phyloP scores from a whole-genome alignment of 305 asterid species.

The Rubia occidens region DNA sequence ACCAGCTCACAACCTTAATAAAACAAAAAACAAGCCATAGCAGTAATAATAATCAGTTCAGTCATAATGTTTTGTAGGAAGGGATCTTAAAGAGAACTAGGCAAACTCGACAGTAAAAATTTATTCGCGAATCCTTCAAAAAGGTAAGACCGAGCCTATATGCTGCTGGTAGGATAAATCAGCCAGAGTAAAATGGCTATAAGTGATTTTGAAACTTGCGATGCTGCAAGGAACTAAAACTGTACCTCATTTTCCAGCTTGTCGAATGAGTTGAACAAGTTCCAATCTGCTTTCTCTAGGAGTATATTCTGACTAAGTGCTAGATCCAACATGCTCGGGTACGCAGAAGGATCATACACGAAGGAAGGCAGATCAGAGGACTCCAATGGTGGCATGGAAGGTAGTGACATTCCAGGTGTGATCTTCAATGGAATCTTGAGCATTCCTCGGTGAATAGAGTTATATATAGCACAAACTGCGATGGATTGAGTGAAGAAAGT shows the following conservation, averaged over 20 bases:
- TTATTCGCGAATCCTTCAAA: too few species aligned
- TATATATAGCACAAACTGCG: constrained; percentile 18
- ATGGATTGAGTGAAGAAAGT: constrained; percentile 29
- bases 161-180: too few species aligned
- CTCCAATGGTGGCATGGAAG: constrained; percentile 22
- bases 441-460: constrained; percentile 23
- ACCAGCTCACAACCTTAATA: constrained; percentile 15
- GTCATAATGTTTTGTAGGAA: background rate
- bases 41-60: background rate
- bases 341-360: constrained; percentile 15
- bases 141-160: too few species aligned
- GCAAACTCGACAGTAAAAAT: background rate
- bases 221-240: too few species aligned
- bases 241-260: constrained; percentile 32
- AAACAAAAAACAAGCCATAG: background rate
- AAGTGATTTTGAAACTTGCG: too few species aligned
- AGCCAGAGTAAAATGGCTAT: too few species aligned
- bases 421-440: constrained; percentile 19
- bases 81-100: too few species aligned
- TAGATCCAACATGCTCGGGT: constrained; percentile 15
- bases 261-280: constrained; percentile 35
- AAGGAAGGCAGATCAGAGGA: constrained; percentile 31
- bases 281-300: constrained; percentile 32
- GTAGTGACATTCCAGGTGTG: constrained; percentile 11
- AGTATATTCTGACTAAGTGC: constrained; percentile 21